phyloP scores from a whole-genome alignment of 768 basidiomycete genomes.

The Sistotremastrum niveocremeum region DNA sequence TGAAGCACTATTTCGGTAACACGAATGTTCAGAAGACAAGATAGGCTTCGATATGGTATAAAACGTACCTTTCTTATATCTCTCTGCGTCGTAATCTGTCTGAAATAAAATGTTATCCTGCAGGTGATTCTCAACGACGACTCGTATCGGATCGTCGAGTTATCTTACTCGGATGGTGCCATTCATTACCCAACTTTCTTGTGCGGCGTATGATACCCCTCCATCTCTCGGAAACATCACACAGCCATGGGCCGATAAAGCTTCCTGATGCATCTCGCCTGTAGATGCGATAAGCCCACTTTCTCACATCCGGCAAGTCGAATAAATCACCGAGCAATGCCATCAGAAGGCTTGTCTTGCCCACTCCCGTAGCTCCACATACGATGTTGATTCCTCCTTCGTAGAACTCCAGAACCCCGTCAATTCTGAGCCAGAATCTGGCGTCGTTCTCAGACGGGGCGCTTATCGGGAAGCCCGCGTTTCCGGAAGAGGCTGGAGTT shows the following conservation, averaged over 20 bases:
- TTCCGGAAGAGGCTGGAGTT: conserved; percentile 24
- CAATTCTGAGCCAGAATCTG: conserved; percentile 35
- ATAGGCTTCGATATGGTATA: background rate
- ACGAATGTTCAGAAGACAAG: background rate
- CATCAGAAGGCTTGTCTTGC: too few species aligned
- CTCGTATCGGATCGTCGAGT: too few species aligned
- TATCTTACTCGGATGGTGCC: conserved; percentile 48
- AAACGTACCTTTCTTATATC: conserved; percentile 19
- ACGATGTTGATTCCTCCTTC: conserved; percentile 9
- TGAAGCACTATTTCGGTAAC: conserved; percentile 9
- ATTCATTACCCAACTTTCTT: conserved; percentile 79
- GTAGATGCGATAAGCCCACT: background rate
- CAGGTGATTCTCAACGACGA: background rate
- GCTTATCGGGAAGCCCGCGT: conserved; percentile 6
- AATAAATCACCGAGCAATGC: too few species aligned
- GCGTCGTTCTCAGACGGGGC: too few species aligned
- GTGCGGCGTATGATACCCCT: conserved; percentile 69
- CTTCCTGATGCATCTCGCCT: conserved; percentile 56
- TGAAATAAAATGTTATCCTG: conserved; percentile 29
- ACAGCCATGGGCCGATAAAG: conserved; percentile 39
- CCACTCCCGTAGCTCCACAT: too few species aligned
- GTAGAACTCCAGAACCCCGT: conserved; percentile 43
- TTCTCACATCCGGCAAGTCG: conserved; percentile 10
- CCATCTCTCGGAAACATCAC: conserved; percentile 53
- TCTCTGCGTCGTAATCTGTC: conserved; percentile 18